A percentile compares a stretch with the other conserved stretches of the same genome.
These are phyloP conservation scores for Colletotrichum filicis DNA, from an alignment of 2,329 filamentous ascomycete species.

Conservation along the genomic window DNA sequence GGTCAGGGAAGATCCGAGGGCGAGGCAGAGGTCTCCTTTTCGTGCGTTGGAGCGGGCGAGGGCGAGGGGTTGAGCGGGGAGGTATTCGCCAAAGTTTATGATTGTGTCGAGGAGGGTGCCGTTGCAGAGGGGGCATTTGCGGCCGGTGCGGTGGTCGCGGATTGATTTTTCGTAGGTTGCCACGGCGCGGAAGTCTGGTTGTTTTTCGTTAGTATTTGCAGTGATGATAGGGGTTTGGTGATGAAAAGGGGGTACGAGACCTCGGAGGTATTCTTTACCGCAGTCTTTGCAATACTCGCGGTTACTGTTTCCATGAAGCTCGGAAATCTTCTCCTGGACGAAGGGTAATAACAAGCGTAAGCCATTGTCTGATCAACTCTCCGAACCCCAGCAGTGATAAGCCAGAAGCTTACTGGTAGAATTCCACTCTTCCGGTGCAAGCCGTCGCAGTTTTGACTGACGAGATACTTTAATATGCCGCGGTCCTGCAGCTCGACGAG, in stretches of 20 bases:
- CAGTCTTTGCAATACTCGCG: conserved; percentile 56
- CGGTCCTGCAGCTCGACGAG: conserved; percentile 54
- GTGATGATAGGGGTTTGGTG: background rate
- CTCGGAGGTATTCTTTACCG: conserved; percentile 57
- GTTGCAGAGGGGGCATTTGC: conserved; percentile 53
- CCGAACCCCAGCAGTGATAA: background rate
- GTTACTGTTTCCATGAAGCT: conserved; percentile 60
- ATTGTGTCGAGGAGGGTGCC: conserved; percentile 55
- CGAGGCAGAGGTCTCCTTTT: conserved; percentile 57
- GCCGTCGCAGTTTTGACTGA: conserved; percentile 59
- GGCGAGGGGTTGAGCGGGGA: conserved; percentile 45
- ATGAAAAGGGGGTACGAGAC: conserved; percentile 37
- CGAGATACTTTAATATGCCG: conserved; percentile 53
- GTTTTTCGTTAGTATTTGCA: fast-evolving
- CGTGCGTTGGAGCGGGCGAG: conserved; percentile 49
- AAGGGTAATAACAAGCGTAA: background rate
- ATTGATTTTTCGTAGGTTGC: conserved; percentile 54
- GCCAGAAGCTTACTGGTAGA: conserved; percentile 45
- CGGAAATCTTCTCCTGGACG: conserved; percentile 51
- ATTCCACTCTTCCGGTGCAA: conserved; percentile 58
- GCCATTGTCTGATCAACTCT: background rate
- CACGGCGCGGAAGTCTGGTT: conserved; percentile 56
- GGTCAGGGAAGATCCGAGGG: conserved; percentile 57
- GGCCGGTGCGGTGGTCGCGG: conserved; percentile 58
- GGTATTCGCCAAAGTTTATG: conserved; percentile 55